Conservation (phyloP, 345 rosid genomes). For the Eucalyptus urophylla region DNA sequence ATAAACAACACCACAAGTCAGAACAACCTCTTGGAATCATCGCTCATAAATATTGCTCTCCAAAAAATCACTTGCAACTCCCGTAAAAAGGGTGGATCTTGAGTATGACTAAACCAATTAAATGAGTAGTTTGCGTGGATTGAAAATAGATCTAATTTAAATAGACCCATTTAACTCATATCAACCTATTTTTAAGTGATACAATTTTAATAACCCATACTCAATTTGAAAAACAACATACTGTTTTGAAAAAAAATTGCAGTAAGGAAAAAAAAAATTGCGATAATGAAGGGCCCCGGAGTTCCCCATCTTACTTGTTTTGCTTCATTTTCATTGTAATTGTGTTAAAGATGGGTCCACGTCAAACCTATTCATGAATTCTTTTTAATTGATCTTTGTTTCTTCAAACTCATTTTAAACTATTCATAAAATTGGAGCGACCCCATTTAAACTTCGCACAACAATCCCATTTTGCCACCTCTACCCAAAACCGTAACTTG, state of each 20-base stretch:
- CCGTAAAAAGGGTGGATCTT: accelerated
- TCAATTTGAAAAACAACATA: neutral
- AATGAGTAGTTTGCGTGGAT: neutral
- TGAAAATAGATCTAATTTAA: neutral
- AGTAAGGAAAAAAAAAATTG: neutral
- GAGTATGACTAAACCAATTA: neutral
- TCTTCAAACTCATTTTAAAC: neutral
- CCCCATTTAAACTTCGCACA: neutral
- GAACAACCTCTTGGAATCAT: neutral
- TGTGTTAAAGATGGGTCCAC: neutral
- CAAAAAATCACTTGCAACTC: neutral
- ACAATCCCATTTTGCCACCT: neutral
- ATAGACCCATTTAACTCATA: neutral
- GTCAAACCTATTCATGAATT: neutral
- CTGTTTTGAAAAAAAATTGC: accelerated
- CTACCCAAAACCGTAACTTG: accelerated
- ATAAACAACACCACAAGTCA: neutral
- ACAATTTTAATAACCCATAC: neutral
- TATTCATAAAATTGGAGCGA: neutral
- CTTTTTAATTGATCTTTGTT: neutral
- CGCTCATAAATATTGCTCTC: neutral
- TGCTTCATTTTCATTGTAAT: accelerated
- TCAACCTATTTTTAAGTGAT: neutral
- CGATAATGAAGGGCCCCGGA: accelerated
- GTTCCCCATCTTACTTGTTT: neutral